phyloP scores from a whole-genome alignment of 805 yeast species.

The Zygosaccharomyces lentus region DNA sequence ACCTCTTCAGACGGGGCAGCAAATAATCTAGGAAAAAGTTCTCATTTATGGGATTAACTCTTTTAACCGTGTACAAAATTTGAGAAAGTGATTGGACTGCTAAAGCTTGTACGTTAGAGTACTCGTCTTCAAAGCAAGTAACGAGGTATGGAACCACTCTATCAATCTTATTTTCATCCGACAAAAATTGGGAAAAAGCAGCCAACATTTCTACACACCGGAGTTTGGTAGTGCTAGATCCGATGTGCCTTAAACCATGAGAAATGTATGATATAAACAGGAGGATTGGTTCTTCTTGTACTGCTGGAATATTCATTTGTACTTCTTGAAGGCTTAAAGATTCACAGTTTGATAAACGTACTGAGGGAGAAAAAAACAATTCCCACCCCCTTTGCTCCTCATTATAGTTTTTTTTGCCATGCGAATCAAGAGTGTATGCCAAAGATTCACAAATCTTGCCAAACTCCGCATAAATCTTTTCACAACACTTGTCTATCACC shows the following conservation, averaged over 20 bases:
- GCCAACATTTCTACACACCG: conserved; percentile 73
- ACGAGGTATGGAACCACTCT: conserved; percentile 78
- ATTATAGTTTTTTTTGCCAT: neutral
- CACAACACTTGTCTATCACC: conserved; percentile 38
- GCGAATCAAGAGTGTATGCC: conserved; percentile 14
- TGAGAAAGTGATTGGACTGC: conserved; percentile 67
- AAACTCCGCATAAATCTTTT: conserved; percentile 55
- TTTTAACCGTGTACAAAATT: conserved; percentile 56
- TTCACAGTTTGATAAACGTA: conserved; percentile 14
- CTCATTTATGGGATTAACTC: conserved; percentile 69
- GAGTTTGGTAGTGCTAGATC: conserved; percentile 17
- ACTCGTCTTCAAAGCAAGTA: conserved; percentile 60
- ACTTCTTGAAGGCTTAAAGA: conserved; percentile 10
- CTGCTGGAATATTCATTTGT: conserved; percentile 6
- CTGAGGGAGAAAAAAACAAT: conserved; percentile 13
- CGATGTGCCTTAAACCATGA: conserved; percentile 25
- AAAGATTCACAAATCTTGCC: conserved; percentile 37
- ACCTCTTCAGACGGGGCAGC: conserved; percentile 58
- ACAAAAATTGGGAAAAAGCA: conserved; percentile 68
- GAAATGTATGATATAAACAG: conserved; percentile 27
- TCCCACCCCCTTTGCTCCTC: conserved; percentile 6
- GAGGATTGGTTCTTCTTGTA: conserved; percentile 28
- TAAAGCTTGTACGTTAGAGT: conserved; percentile 57
- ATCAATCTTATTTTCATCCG: conserved; percentile 83
- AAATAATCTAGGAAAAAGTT: conserved; percentile 78